phyloP scores from a whole-genome alignment of 352 stramenopile species.

The Pythium sukuiense region DNA sequence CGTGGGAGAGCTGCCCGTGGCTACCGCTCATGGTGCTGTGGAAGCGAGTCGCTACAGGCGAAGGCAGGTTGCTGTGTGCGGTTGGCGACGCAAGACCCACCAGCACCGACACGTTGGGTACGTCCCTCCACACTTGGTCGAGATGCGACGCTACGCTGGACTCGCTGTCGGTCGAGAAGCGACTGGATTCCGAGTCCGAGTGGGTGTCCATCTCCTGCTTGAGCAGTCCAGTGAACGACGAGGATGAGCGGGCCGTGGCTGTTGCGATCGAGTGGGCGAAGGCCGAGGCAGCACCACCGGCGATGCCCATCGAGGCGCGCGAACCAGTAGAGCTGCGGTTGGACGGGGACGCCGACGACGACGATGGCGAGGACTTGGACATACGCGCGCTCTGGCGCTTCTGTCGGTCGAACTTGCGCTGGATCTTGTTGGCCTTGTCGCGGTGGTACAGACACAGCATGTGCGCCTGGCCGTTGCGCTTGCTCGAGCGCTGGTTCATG shows the following conservation, averaged over 20 bases:
- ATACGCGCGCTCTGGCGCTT: conserved; percentile 76
- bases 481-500: conserved; percentile 75
- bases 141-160: conserved; percentile 37
- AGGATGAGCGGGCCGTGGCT: conserved; percentile 5
- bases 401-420: conserved; percentile 88
- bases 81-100: conserved; percentile 11
- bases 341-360: background rate
- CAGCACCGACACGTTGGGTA: conserved; percentile 36
- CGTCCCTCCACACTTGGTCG: conserved; percentile 59
- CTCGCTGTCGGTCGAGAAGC: conserved; percentile 59
- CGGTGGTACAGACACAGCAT: conserved; percentile 88
- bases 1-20: conserved; percentile 50
- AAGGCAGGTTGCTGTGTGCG: conserved; percentile 6
- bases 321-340: background rate
- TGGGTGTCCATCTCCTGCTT: conserved; percentile 55
- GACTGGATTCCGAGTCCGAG: conserved; percentile 70
- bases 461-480: conserved; percentile 85
- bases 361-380: conserved; percentile 35
- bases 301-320: background rate
- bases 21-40: conserved; percentile 25
- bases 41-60: conserved; percentile 25
- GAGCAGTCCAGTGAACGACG: conserved; percentile 31
- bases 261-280: conserved; percentile 24
- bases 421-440: conserved; percentile 89
- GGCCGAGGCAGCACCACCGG: conserved; percentile 13